Conservation (phyloP, 2,329 filamentous ascomycete genomes). For the Exophiala dermatitidis region DNA sequence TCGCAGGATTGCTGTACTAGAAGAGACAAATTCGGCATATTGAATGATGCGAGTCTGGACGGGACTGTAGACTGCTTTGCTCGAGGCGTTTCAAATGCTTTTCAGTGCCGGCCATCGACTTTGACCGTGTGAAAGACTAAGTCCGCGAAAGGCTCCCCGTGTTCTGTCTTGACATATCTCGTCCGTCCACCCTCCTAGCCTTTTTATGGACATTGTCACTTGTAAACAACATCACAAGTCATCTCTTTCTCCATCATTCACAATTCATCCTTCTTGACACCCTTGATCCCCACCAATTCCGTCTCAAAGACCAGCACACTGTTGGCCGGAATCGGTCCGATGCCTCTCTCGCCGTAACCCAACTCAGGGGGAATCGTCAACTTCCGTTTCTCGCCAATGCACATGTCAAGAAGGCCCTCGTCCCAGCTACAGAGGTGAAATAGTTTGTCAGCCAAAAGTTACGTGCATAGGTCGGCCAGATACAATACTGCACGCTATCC, state of each 20-base stretch:
- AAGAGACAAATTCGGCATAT: neutral
- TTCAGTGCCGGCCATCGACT: too few relatives aligned
- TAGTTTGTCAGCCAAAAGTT: conserved; percentile 6
- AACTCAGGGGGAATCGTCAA: conserved; percentile 82
- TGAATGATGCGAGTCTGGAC: neutral
- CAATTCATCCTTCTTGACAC: conserved; percentile 44
- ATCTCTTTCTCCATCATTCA: conserved; percentile 24
- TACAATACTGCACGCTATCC: neutral
- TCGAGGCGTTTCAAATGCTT: too few relatives aligned
- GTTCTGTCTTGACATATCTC: neutral
- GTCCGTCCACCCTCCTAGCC: neutral
- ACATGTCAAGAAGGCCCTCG: conserved; percentile 84
- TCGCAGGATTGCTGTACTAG: too few relatives aligned
- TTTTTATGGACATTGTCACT: neutral
- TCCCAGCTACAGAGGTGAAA: conserved; percentile 55
- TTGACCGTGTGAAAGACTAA: too few relatives aligned
- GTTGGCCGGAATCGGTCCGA: conserved; percentile 76
- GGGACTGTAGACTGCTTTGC: too few relatives aligned
- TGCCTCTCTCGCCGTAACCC: conserved; percentile 68
- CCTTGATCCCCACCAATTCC: conserved; percentile 75
- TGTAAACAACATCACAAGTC: neutral
- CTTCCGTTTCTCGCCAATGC: conserved; percentile 84
- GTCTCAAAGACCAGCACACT: conserved; percentile 88
- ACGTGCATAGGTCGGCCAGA: neutral
- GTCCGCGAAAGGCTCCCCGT: too few relatives aligned